Conservation (phyloP, 2,329 filamentous ascomycete species). For the Cryoendolithus antarcticus region DNA sequence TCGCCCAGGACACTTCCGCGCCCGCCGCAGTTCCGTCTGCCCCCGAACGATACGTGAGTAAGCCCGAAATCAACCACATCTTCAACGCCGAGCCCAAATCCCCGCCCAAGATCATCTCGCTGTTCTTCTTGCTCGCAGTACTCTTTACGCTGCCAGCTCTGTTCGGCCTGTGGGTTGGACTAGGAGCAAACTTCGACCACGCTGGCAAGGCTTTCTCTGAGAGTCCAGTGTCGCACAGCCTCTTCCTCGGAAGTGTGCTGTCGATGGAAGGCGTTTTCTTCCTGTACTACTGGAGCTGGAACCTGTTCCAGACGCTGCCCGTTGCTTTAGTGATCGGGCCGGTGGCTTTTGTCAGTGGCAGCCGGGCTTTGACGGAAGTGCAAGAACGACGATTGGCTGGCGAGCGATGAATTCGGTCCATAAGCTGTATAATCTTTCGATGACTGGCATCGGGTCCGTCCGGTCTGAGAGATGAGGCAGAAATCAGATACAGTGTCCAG, state of each 20-base stretch:
- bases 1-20: slow-evolving; percentile 51
- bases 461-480: no score
- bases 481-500: no score
- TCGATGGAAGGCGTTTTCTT: slow-evolving; percentile 88
- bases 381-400: slow-evolving; percentile 76
- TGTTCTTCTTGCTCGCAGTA: slow-evolving; percentile 65
- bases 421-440: no score
- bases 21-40: slow-evolving; percentile 50
- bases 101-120: slow-evolving; percentile 66
- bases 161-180: slow-evolving; percentile 58
- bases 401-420: slow-evolving; percentile 40
- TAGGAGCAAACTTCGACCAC: slow-evolving; percentile 77
- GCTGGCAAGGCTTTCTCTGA: slow-evolving; percentile 59
- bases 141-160: slow-evolving; percentile 62
- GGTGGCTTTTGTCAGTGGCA: slow-evolving; percentile 74
- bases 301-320: slow-evolving; percentile 77
- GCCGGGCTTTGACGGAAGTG: slow-evolving; percentile 82
- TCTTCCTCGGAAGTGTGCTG: slow-evolving; percentile 80
- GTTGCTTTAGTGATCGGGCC: slow-evolving; percentile 54
- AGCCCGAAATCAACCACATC: slow-evolving; percentile 76
- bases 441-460: no score
- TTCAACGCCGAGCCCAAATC: slow-evolving; percentile 72
- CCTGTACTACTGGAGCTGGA: slow-evolving; percentile 88
- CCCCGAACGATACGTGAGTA: slow-evolving; percentile 71
- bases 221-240: slow-evolving; percentile 66